Percentiles rank a stretch among this genome's conserved stretches.
Conservation (phyloP, 2,329 filamentous ascomycete genomes). For the Gremmenia infestans region DNA sequence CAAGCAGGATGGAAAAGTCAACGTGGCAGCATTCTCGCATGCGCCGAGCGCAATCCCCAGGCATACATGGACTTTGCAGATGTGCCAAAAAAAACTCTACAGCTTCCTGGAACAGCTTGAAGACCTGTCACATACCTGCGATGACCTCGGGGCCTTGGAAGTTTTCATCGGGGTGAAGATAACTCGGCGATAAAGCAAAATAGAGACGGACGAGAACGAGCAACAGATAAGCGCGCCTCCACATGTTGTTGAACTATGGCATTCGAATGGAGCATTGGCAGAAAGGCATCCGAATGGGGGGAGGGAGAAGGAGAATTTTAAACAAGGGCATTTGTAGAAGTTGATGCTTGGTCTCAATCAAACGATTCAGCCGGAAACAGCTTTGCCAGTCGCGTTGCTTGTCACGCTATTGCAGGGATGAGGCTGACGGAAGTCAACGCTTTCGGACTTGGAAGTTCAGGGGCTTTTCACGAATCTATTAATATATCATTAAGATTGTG, state of each 20-base stretch:
- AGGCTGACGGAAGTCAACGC: too few relatives aligned
- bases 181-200: constrained; percentile 91
- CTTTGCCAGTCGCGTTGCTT: too few relatives aligned
- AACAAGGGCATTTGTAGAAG: constrained; percentile 17
- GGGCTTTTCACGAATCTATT: too few relatives aligned
- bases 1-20: constrained; percentile 1
- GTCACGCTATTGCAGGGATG: too few relatives aligned
- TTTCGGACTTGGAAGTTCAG: too few relatives aligned
- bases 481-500: too few relatives aligned
- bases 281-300: constrained; percentile 21
- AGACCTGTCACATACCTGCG: constrained; percentile 62
- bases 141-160: constrained; percentile 98
- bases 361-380: neutral
- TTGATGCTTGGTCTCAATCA: constrained; percentile 10
- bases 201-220: constrained; percentile 84
- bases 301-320: constrained; percentile 9
- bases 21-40: constrained; percentile 1
- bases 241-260: constrained; percentile 55
- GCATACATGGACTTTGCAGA: constrained; percentile 7
- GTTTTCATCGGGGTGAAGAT: constrained; percentile 97
- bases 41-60: neutral
- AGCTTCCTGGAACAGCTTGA: neutral
- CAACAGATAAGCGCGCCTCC: constrained; percentile 82
- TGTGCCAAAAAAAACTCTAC: too few relatives aligned
- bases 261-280: constrained; percentile 17